Evolutionary conservation across 2,329 filamentous ascomycete species (phyloP), one percentile per base, ranked within the genome.

Genomic region (Trichoderma pleuroti): DNA sequence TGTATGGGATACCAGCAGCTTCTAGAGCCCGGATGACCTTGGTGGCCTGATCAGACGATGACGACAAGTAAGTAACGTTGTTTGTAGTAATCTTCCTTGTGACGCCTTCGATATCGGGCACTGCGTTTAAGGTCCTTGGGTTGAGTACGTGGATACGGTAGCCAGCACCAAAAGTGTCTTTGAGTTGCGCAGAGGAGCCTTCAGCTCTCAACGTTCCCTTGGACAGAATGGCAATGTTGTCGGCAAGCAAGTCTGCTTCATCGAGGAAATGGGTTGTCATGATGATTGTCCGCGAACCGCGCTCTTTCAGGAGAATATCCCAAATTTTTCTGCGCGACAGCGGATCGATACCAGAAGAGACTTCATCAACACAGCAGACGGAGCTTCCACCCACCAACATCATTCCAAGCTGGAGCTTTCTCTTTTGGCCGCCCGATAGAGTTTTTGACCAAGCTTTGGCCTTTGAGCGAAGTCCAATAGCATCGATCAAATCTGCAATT

Each of bases 211-310:
- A 81, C 3, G 85, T 84, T 16, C 91, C 91, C 74, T 89, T 90
- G 4, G 90, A 91, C 3, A 93, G 80, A 59, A 93, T 91, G 0
- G 87, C 88, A 73, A 93, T 92, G 68, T 91, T 87, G 76, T 93
- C 91, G 0, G 91, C 88, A 0, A 93, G 83, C 1, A 92, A 81
- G 75, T 93, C 91, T 2, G 91, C 91, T 78, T 93, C 91, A 73
- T 93, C 91, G n/a, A 93, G 83, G 77, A 93, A 93, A 78, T 93
- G 91, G 0, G 91, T 93, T 0, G 91, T 93, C 69, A 93, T 79
- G 36, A 93, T 84, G 73, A 93, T 91, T 0, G 91, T 92, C 46
- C 91, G 81, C 54, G 83, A 82, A 5, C 90, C 90, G 68, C 91
- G 85, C 76, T 92, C 90, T 0, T 88, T 86, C 10, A 93, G 81